Evolutionary conservation across 257 asterid species (phyloP), one percentile per base, ranked within the genome.

Genomic region (Scutellaria minor): DNA sequence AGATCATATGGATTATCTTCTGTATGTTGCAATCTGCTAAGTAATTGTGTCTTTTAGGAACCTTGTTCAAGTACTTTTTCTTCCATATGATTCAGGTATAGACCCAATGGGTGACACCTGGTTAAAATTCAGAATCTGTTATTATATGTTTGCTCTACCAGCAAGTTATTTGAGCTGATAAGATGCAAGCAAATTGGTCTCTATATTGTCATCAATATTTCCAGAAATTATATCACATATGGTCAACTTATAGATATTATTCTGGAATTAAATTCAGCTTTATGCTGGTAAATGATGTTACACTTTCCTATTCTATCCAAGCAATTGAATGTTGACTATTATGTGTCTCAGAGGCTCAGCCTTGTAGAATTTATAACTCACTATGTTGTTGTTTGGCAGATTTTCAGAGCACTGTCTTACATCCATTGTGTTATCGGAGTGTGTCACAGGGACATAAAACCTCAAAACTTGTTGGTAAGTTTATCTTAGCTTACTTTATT

Each of bases 391-490:
- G 44, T 78, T 54, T 69, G 79, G 79, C 95, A 93, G 98, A 93
- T 93, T 61, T 91, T 91, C 83, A 85, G 98, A 86, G 97, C 98
- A 13, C 82, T 93, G 80, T 86, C 96, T 63, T 93, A 91, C 81
- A 89, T 93, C 75, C 97, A 93, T 83, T 88, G 90, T 46, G 76
- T 89, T 64, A 79, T 93, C 76, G 94, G 96, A 80, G 96, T 93
- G 74, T 93, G 97, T 73, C 98, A 93, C 81, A 88, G 98, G 82
- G 98, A 93, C 86, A 93, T 93, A 85, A 93, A 93, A 82, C 97
- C 98, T 84, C 98, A 93, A 77, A 93, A 93, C 75, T 86, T 93
- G 74, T 82, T 93, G 97, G 98, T 93, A 85, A 15, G 80, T 77
- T 9, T 59, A 48, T 66, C 22, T 65, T 68, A 13, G 14, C 47